Base-by-base conservation (phyloP, 75 land plant species). In the Pinus taeda region DNA sequence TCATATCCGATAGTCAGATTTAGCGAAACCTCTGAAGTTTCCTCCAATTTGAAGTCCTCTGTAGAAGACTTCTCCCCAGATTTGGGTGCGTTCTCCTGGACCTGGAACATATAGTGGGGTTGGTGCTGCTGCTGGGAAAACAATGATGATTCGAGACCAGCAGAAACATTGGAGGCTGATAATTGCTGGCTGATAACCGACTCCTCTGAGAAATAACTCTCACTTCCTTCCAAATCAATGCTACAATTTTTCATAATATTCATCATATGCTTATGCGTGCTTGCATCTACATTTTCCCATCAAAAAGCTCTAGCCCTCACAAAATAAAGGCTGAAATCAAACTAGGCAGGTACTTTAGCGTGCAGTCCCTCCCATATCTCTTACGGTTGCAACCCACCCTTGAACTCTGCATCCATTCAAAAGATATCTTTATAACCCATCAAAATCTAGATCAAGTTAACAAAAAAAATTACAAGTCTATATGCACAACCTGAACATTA, bases 211-310 rank as follows among this genome's bases (percentile, higher is more conserved):
- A 33, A 72, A 20, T 72, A 55, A 6, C 74, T 72, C 24, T 72
- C 74, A 20, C 74, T 72, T 55, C 57, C 74, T 72, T 72, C 74
- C 59, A 73, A 73, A 73, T 73, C 74, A 56, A 73, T 73, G 74
- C 57, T 72, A 20, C 45, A 24, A 21, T 72, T 72, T 72, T 53
- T 72, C 74, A 72, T 72, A 55, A 22, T 72, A 55, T 53, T 49
- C 74, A 72, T 72, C 22, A 72, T 72, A 55, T 55, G 66, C 53
- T 2, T 37, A 3, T 49, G 55, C 57, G 20, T 56, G 74, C 73
- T 49, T 24, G 30, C 74, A 73, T 73, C 53, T 45, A 7, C 53
- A 45, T 45, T 53, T 6, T 57, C 26, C 58, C 3, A 56, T 73
- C 33, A 53, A 56, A 73, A 73, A 7, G 53, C 58, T 39, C 42